A percentile compares a stretch with the other conserved stretches of the same genome.
Evolutionary conservation across 768 basidiomycete species (phyloP).

Genomic region (Epithele typhae): DNA sequence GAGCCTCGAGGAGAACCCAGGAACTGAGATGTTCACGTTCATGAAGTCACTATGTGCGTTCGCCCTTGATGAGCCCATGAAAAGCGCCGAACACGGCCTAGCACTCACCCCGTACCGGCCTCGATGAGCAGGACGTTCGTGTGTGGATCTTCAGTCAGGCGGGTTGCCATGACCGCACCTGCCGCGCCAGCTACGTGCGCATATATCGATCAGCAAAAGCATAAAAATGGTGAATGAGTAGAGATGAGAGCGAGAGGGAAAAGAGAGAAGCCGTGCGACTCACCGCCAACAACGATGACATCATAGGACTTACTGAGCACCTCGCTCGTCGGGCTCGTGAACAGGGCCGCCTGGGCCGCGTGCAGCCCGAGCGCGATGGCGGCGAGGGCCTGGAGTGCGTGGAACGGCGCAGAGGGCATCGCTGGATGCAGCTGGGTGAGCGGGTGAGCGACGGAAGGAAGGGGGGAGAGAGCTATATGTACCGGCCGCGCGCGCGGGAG

Average conservation of each 20-base stretch:
- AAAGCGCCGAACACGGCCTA: neutral
- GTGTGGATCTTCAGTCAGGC: neutral
- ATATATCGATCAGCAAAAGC: neutral
- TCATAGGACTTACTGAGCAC: neutral
- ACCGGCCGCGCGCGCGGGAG: too few species aligned
- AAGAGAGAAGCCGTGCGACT: too few species aligned
- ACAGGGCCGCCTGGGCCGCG: neutral
- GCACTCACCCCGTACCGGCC: neutral
- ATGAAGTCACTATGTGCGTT: neutral
- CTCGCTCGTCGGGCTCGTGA: neutral
- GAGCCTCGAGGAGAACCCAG: neutral
- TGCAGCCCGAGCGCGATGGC: too few species aligned
- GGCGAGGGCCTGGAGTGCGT: too few species aligned
- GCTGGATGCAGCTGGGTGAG: too few species aligned
- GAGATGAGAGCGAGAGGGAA: too few species aligned
- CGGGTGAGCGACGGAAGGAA: too few species aligned
- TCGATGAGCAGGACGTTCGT: neutral
- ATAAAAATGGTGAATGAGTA: too few species aligned
- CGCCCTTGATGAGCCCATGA: too few species aligned
- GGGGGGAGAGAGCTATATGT: too few species aligned
- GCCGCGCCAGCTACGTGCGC: neutral
- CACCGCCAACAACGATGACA: constrained; percentile 1
- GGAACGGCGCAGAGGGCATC: too few species aligned
- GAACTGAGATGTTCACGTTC: neutral
- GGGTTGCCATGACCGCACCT: neutral